A percentile compares a stretch with the other conserved stretches of the same genome.
Evolutionary conservation across 768 basidiomycete species (phyloP).

Genomic region (Agrocybe pediades): DNA sequence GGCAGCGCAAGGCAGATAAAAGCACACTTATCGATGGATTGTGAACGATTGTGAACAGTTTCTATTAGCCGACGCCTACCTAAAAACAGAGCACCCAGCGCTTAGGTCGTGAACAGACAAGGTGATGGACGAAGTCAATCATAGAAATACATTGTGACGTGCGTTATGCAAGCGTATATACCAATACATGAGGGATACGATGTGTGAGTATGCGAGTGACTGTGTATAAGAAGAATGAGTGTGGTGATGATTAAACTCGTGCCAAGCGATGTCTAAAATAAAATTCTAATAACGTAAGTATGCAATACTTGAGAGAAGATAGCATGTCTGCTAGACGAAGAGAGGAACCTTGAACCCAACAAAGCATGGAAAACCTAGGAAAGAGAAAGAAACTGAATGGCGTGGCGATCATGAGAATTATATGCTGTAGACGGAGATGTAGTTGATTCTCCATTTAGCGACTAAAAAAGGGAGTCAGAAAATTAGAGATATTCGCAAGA

Average conservation of each 20-base stretch:
- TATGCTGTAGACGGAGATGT: conserved; percentile 48
- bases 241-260: too few species aligned
- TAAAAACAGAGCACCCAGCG: conserved; percentile 3
- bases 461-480: conserved; percentile 27
- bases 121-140: background rate
- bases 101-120: background rate
- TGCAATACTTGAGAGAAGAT: background rate
- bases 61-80: background rate
- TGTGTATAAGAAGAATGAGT: background rate
- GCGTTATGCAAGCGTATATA: background rate
- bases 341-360: background rate
- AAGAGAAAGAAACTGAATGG: too few species aligned
- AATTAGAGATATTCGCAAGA: background rate
- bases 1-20: background rate
- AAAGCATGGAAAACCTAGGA: too few species aligned
- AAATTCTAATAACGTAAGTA: background rate
- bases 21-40: background rate
- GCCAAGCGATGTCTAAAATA: too few species aligned
- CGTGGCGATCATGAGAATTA: conserved; percentile 6
- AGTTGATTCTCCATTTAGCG: conserved; percentile 60
- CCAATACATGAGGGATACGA: background rate
- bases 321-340: background rate
- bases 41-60: background rate
- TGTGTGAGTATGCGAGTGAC: background rate
- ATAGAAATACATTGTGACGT: background rate